phyloP scores from a whole-genome alignment of 768 basidiomycete species.

The Pulveroboletus ravenelii region DNA sequence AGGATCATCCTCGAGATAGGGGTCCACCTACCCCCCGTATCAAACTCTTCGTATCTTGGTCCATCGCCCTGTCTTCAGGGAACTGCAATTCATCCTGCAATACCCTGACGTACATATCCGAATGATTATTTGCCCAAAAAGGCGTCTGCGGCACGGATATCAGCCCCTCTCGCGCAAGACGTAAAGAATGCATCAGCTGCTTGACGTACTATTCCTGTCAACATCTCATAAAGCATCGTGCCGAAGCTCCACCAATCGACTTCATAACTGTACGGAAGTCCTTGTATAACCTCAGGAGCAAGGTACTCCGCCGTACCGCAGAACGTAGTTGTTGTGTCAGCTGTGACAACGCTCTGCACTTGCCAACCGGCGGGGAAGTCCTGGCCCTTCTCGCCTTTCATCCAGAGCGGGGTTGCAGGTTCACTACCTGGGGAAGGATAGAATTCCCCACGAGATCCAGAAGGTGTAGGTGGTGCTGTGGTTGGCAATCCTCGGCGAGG shows the following conservation, averaged over 20 bases:
- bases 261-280: slow-evolving; percentile 84
- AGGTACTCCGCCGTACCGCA: slow-evolving; percentile 97
- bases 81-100: slow-evolving; percentile 87
- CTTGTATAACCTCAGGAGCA: slow-evolving; percentile 94
- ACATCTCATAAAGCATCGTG: slow-evolving; percentile 96
- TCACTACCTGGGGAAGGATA: slow-evolving; percentile 39
- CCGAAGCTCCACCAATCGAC: slow-evolving; percentile 99
- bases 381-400: slow-evolving; percentile 57
- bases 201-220: slow-evolving; percentile 79
- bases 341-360: slow-evolving; percentile 41
- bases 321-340: slow-evolving; percentile 79
- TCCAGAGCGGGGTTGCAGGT: slow-evolving; percentile 70
- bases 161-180: slow-evolving; percentile 14
- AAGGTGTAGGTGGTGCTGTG: slow-evolving; percentile 57
- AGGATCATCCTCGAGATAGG: neutral
- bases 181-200: slow-evolving; percentile 6
- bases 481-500: slow-evolving; percentile 46
- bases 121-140: slow-evolving; percentile 88
- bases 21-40: slow-evolving; percentile 79
- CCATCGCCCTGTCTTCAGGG: slow-evolving; percentile 88
- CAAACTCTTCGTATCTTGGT: slow-evolving; percentile 91
- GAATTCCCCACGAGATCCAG: slow-evolving; percentile 49
- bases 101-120: slow-evolving; percentile 92
- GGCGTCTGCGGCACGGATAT: slow-evolving; percentile 57
- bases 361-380: slow-evolving; percentile 57